phyloP scores from a whole-genome alignment of 352 stramenopile genomes.

The Pythium dissotocum region DNA sequence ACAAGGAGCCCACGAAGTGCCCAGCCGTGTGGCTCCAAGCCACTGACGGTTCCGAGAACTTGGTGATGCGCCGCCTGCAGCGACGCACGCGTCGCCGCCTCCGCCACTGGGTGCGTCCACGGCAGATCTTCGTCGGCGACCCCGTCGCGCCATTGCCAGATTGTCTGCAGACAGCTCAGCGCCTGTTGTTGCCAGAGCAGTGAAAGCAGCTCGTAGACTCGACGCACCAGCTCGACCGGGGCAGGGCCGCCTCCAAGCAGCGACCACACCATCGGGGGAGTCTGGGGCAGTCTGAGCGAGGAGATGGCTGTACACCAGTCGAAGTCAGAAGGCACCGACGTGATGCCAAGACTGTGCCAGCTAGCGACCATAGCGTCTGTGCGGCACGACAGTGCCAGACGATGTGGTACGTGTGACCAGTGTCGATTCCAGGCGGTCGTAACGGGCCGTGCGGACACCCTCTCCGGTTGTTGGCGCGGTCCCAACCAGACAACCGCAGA shows the following conservation, averaged over 20 bases:
- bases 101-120: not conserved
- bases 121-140: not conserved
- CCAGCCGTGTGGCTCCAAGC: not conserved
- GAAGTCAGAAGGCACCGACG: not conserved
- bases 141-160: conserved; percentile 1
- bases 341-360: not conserved
- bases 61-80: not conserved
- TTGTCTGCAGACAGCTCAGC: not conserved
- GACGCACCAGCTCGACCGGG: not conserved
- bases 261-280: not conserved
- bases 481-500: not conserved
- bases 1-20: not conserved
- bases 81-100: not conserved
- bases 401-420: not conserved
- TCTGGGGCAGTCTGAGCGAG: not conserved
- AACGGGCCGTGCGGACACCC: not conserved
- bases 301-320: not conserved
- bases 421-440: not conserved
- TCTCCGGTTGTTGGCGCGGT: not conserved
- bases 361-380: not conserved
- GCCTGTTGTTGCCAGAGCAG: not conserved
- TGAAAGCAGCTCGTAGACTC: not conserved
- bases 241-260: not conserved
- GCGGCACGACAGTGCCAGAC: not conserved
- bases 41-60: not conserved